phyloP scores from a whole-genome alignment of 352 stramenopile species.

The Phytophthora europaea region DNA sequence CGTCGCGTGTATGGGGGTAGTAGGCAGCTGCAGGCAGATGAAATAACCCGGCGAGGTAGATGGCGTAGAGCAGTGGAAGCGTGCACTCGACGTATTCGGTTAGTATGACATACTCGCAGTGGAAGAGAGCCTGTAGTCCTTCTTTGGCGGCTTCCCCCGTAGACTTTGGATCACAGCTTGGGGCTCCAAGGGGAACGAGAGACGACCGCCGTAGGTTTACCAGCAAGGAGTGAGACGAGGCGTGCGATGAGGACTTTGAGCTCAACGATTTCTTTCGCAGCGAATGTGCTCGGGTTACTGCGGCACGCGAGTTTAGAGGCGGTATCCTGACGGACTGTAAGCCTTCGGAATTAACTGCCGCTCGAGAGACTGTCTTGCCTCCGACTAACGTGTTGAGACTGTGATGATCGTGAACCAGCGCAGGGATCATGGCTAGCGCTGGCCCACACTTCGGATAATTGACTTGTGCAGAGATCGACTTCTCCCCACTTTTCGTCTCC shows the following conservation, averaged over 20 bases:
- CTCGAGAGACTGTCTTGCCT: neutral
- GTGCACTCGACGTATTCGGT: constrained; percentile 36
- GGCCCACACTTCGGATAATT: neutral
- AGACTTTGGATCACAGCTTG: neutral
- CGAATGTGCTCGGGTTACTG: neutral
- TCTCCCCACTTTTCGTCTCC: neutral
- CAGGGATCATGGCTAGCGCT: neutral
- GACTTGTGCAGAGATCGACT: neutral
- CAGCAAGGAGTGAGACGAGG: neutral
- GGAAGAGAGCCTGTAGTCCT: constrained; percentile 31
- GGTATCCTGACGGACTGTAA: neutral
- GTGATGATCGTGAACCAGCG: neutral
- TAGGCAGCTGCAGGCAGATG: constrained; percentile 31
- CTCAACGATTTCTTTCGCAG: neutral
- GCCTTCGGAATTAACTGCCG: neutral
- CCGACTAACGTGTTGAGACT: neutral
- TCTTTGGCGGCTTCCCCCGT: constrained; percentile 1
- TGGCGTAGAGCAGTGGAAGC: constrained; percentile 26
- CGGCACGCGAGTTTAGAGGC: neutral
- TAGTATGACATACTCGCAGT: constrained; percentile 32
- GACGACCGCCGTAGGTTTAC: neutral
- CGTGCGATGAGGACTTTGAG: neutral
- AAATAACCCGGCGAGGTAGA: constrained; percentile 21
- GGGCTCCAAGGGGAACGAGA: neutral
- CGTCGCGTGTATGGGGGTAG: constrained; percentile 20